Conservation (phyloP, 2,329 filamentous ascomycete species). For the Ascochyta fabae region DNA sequence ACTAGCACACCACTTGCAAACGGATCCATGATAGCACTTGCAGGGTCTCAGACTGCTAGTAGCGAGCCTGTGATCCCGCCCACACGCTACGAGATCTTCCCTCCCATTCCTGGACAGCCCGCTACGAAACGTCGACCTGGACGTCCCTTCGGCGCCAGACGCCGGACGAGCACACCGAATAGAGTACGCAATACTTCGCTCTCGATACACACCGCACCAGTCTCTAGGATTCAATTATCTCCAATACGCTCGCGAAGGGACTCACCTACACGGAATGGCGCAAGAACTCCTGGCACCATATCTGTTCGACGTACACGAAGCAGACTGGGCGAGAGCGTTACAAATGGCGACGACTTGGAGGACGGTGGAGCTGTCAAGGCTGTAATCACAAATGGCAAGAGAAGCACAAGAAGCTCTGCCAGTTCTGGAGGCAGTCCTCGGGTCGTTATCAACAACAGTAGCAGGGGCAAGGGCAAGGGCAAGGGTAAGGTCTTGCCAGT, state of each 20-base stretch:
- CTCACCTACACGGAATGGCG: slow-evolving; percentile 41
- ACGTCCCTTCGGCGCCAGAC: slow-evolving; percentile 47
- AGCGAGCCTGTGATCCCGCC: slow-evolving; percentile 64
- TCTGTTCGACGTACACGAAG: slow-evolving; percentile 51
- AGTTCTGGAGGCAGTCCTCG: slow-evolving; percentile 39
- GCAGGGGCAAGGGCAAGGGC: slow-evolving; percentile 39
- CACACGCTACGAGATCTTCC: slow-evolving; percentile 79
- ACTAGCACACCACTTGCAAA: slow-evolving; percentile 42
- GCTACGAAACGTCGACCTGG: slow-evolving; percentile 44
- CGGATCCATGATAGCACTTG: slow-evolving; percentile 36
- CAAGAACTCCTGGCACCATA: slow-evolving; percentile 38
- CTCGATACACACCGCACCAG: slow-evolving; percentile 40
- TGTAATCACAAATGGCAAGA: slow-evolving; percentile 29
- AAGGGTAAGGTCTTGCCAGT: slow-evolving; percentile 23
- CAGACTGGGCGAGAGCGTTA: slow-evolving; percentile 51
- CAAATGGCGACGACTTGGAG: slow-evolving; percentile 43
- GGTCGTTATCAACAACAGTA: slow-evolving; percentile 21
- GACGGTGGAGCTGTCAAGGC: slow-evolving; percentile 43
- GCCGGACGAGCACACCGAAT: slow-evolving; percentile 47
- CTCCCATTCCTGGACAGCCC: slow-evolving; percentile 64
- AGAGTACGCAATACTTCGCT: slow-evolving; percentile 33
- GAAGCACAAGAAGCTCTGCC: slow-evolving; percentile 40
- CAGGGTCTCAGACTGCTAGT: slow-evolving; percentile 37
- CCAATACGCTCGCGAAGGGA: slow-evolving; percentile 38
- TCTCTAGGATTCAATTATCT: slow-evolving; percentile 41